Evolutionary conservation across 2,329 filamentous ascomycete genomes (phyloP).

Genomic region (Metarhizium humberi): DNA sequence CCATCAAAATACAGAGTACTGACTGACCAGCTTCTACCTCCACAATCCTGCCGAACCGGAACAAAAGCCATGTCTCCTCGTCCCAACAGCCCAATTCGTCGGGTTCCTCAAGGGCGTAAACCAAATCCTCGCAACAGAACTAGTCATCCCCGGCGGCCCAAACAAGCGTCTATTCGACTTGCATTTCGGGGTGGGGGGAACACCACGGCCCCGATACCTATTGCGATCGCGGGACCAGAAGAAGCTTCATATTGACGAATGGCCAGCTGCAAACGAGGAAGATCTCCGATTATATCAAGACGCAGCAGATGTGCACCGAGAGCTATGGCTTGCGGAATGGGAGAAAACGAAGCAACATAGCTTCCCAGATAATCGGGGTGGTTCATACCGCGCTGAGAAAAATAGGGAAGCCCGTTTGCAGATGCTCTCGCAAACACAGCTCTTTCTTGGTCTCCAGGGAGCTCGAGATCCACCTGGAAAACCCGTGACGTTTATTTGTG

Average conservation of each 20-base stretch:
- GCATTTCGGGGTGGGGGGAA: constrained; percentile 49
- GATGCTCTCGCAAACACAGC: constrained; percentile 54
- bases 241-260: constrained; percentile 18
- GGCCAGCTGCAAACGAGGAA: constrained; percentile 24
- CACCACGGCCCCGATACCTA: constrained; percentile 59
- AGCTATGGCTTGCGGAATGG: constrained; percentile 2
- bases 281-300: constrained; percentile 24
- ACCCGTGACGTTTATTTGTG: constrained; percentile 54
- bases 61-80: constrained; percentile 52
- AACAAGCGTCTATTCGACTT: constrained; percentile 48
- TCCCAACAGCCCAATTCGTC: constrained; percentile 57
- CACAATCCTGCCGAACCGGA: constrained; percentile 38
- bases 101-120: constrained; percentile 59
- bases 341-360: constrained; percentile 17
- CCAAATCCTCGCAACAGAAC: constrained; percentile 36
- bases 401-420: constrained; percentile 40
- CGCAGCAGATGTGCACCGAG: constrained; percentile 4
- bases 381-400: not conserved
- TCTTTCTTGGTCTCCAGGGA: constrained; percentile 55
- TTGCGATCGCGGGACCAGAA: constrained; percentile 42
- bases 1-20: not conserved
- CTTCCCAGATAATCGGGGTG: constrained; percentile 23
- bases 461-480: constrained; percentile 6
- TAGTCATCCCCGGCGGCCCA: constrained; percentile 48
- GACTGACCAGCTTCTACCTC: constrained; percentile 52